Conservation (phyloP, 2,329 filamentous ascomycete genomes). For the Harringtonia lauricola region DNA sequence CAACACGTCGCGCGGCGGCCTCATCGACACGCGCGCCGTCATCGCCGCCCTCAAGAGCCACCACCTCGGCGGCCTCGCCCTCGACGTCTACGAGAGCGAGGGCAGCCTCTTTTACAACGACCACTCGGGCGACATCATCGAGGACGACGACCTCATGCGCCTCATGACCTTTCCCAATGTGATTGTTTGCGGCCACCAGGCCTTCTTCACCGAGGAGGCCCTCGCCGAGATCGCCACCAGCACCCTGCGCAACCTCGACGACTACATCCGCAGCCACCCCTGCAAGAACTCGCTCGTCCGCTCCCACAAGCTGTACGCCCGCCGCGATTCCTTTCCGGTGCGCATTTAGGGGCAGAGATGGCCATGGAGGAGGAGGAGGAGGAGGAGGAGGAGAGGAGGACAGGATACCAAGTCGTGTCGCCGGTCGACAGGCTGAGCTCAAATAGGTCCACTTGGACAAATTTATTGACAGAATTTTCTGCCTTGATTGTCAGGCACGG, state of each 20-base stretch:
- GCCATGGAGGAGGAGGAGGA: background rate
- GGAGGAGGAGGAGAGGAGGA: background rate
- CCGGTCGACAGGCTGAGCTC: too few species aligned
- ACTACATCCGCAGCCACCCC: slow-evolving; percentile 23
- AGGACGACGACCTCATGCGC: slow-evolving; percentile 55
- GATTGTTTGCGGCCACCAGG: slow-evolving; percentile 56
- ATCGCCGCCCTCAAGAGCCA: slow-evolving; percentile 48
- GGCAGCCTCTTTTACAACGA: slow-evolving; percentile 54
- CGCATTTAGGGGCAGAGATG: slow-evolving; percentile 17
- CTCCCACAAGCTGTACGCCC: slow-evolving; percentile 10
- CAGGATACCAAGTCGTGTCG: too few species aligned
- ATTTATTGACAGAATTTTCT: too few species aligned
- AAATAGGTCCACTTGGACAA: too few species aligned
- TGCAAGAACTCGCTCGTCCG: slow-evolving; percentile 28
- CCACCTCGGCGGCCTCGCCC: slow-evolving; percentile 49
- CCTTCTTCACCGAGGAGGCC: slow-evolving; percentile 58
- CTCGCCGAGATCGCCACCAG: slow-evolving; percentile 50
- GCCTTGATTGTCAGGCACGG: too few species aligned
- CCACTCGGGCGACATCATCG: slow-evolving; percentile 51
- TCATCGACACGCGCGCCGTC: slow-evolving; percentile 49
- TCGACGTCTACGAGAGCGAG: slow-evolving; percentile 61
- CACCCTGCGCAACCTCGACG: slow-evolving; percentile 45
- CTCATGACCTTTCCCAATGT: slow-evolving; percentile 60
- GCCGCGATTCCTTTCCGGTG: slow-evolving; percentile 20
- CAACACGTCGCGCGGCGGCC: slow-evolving; percentile 57